Evolutionary conservation across 352 stramenopile species (phyloP), one percentile per base, ranked within the genome.

Genomic region (Aphanomyces invadans): DNA sequence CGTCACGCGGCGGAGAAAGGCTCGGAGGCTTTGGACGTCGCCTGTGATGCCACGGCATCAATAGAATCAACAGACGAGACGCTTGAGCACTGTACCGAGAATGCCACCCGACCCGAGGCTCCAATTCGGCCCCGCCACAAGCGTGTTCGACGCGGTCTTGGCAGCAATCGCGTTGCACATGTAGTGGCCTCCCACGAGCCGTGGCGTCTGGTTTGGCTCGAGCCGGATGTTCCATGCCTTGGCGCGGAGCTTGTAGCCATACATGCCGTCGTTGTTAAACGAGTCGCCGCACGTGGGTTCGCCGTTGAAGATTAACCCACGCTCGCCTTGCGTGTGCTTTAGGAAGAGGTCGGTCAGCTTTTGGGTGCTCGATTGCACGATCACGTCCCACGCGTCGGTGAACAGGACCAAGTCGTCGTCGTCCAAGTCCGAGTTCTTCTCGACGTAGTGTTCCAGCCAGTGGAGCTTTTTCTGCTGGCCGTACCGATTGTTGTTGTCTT

Each of bases 341-440:
- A 67, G 60, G 25, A 67, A 57, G 21, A 42, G n/a, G 7, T 36
- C 11, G n/a, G 42, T 33, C 12, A 67, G 11, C 12, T 12, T 28
- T 21, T 23, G 10, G 28, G 32, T 33, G 42, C 54, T 33, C 3
- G 38, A 15, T 23, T 67, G 48, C 4, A 67, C 42, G 0, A 57
- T n/a, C 17, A 67, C 60, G 33, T 67, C 60, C 60, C 60, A 67
- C 19, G 60, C 60, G 17, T 67, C 60, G 1, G 60, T 67, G 32
- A 59, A 67, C 26, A 67, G 28, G 15, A 67, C 60, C 3, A 67
- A n/a, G 42, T 67, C 60, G 38, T 67, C 60, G 23, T 67, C 60
- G 38, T 59, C 4, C 12, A 67, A 44, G 15, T 56, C 29, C n/a
- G 38, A 44, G 32, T 56, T 25, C 15, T 67, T n/a, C 23, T 59